Evolutionary conservation across 106 monocot genomes (phyloP), one percentile per base, ranked within the genome.

Genomic region (Allium fistulosum): DNA sequence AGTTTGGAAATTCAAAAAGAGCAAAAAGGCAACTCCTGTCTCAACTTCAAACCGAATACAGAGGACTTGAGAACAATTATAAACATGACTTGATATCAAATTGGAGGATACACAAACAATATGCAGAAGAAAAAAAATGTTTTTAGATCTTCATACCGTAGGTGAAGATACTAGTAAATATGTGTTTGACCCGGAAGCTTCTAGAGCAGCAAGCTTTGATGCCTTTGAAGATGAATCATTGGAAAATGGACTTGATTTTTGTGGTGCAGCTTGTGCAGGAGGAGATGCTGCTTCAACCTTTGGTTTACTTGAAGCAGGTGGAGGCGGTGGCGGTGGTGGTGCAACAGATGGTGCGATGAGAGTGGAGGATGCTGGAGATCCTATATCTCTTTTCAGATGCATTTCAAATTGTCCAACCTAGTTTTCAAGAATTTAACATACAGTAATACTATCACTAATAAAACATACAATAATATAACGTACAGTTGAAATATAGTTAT

Each of bases 321-420:
- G 13, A 12, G 90, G 85, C 27, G 85, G 82, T 12, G 72, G 76
- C 46, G 78, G 82, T 16, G 91, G 87, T 47, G 87, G 87, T 50
- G 77, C 75, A 70, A 85, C 75, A 37, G 64, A 68, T 72, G 69
- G 58, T 51, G 58, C 46, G 68, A 72, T 7, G 46, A 76, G 69
- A 70, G 65, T 13, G 17, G 76, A 65, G 28, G 66, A n/a, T 65
- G 37, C 79, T 45, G 69, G 69, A 17, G 72, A 67, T 66, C 71
- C 85, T 8, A 85, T 61, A 47, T 83, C 65, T 71, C 94, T 85
- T 71, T 76, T 91, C 55, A 95, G 67, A 80, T 91, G 85, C 91
- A 91, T 83, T 76, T 95, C 90, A 70, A 88, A 95, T 14, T 85
- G 72, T 6, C 94, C 94, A 73, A 91, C 78, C 94, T 95, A 78